A percentile compares a stretch with the other conserved stretches of the same genome.
Evolutionary conservation across 345 rosid genomes (phyloP).

Genomic region (Citrus sp.): DNA sequence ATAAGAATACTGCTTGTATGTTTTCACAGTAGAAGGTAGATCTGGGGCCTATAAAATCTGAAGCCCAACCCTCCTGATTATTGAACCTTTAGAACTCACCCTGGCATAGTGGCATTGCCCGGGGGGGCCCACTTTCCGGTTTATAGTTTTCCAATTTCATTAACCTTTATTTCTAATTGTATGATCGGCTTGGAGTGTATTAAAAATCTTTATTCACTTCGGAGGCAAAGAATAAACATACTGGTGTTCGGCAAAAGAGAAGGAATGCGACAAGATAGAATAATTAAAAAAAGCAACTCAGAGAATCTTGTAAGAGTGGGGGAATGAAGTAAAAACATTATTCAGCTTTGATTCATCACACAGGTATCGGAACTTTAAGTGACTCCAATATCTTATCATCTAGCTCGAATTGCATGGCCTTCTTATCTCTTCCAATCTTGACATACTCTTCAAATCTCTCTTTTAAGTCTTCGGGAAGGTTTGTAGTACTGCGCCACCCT

Average conservation of each 20-base stretch:
- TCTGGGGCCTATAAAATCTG: neutral
- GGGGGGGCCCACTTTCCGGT: neutral
- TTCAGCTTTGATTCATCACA: conserved; percentile 21
- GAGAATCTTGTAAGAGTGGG: neutral
- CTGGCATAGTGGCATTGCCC: too few relatives aligned
- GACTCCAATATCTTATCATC: conserved; percentile 84
- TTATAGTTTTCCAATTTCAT: neutral
- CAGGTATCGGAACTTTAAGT: conserved; percentile 67
- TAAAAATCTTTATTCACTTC: neutral
- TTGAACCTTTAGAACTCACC: neutral
- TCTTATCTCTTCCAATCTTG: conserved; percentile 82
- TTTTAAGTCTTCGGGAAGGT: conserved; percentile 81
- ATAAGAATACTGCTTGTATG: neutral
- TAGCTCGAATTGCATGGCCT: conserved; percentile 62
- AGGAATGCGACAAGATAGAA: neutral
- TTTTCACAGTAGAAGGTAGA: neutral
- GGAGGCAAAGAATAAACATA: neutral
- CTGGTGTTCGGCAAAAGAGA: neutral
- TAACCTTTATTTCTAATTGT: neutral
- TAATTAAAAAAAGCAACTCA: neutral
- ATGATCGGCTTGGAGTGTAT: neutral
- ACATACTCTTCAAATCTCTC: conserved; percentile 77
- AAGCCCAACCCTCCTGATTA: neutral
- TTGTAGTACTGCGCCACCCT: conserved; percentile 68
- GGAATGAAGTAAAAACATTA: neutral